A percentile compares a stretch with the other conserved stretches of the same genome.
These are phyloP conservation scores for Fusarium sp. DNA, from an alignment of 2,329 filamentous ascomycete genomes.

Conservation along the genomic window DNA sequence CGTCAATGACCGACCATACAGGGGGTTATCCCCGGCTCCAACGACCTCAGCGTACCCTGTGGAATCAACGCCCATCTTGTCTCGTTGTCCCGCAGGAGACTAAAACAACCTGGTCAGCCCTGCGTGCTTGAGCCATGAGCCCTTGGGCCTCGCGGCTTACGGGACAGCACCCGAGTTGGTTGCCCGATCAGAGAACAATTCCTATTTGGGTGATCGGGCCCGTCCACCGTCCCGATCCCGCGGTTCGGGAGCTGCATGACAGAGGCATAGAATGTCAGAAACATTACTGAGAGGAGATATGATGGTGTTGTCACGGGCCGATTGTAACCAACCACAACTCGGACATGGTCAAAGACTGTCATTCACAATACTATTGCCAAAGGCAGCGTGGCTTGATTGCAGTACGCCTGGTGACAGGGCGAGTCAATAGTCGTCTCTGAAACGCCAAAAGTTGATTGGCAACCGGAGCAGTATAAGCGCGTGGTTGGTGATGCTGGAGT, in stretches of 20 bases:
- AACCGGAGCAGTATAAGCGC: conserved; percentile 7
- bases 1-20: neutral
- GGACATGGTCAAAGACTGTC: neutral
- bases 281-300: neutral
- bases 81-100: conserved; percentile 1
- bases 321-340: conserved; percentile 19
- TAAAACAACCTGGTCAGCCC: conserved; percentile 20
- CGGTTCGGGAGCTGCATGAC: conserved; percentile 32
- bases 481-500: conserved; percentile 15
- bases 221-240: conserved; percentile 30
- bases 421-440: conserved; percentile 1
- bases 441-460: conserved; percentile 7
- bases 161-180: conserved; percentile 15
- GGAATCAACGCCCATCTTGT: conserved; percentile 2
- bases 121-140: conserved; percentile 8
- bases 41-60: neutral
- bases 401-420: conserved; percentile 5
- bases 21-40: conserved; percentile 6
- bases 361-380: neutral
- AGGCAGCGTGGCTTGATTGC: conserved; percentile 15
- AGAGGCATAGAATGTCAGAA: conserved; percentile 19
- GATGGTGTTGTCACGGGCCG: conserved; percentile 24
- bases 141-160: neutral
- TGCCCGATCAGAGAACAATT: conserved; percentile 10
- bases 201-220: conserved; percentile 21